These are phyloP conservation scores for Dorcoceras hygrometricum DNA, from an alignment of 257 asterid genomes.

Conservation along the genomic window DNA sequence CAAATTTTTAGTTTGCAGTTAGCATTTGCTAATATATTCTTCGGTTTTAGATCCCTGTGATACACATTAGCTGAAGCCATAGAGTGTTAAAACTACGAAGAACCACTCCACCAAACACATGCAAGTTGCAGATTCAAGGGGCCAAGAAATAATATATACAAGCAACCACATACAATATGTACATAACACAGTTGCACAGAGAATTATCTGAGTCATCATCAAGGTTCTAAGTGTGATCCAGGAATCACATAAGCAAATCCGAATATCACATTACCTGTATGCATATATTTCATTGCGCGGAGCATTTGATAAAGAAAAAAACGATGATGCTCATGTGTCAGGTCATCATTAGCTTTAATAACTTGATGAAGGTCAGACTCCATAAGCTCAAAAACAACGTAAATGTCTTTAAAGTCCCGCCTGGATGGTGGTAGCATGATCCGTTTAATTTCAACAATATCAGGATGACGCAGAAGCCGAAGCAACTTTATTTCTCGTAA, in stretches of 20 bases:
- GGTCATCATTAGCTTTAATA: constrained; percentile 65
- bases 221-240: not conserved
- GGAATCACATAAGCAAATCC: constrained; percentile 11
- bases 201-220: not conserved
- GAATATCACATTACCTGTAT: constrained; percentile 42
- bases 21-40: constrained; percentile 59
- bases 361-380: constrained; percentile 98
- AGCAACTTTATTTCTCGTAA: constrained; percentile 96
- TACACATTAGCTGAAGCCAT: constrained; percentile 53
- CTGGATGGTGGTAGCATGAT: constrained; percentile 94
- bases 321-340: constrained; percentile 59
- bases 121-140: not conserved
- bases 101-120: constrained; percentile 10
- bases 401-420: constrained; percentile 91
- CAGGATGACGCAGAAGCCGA: constrained; percentile 94
- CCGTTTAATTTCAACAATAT: constrained; percentile 91
- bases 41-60: constrained; percentile 61
- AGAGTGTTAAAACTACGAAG: constrained; percentile 24
- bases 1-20: constrained; percentile 62
- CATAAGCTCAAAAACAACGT: constrained; percentile 90
- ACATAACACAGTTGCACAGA: not conserved
- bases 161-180: not conserved
- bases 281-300: constrained; percentile 63
- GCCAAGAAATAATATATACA: not conserved
- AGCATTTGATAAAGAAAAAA: constrained; percentile 66